A percentile compares a stretch with the other conserved stretches of the same genome.
These are phyloP conservation scores for Pythium pyrilobum DNA, from an alignment of 352 stramenopile species.

Conservation along the genomic window DNA sequence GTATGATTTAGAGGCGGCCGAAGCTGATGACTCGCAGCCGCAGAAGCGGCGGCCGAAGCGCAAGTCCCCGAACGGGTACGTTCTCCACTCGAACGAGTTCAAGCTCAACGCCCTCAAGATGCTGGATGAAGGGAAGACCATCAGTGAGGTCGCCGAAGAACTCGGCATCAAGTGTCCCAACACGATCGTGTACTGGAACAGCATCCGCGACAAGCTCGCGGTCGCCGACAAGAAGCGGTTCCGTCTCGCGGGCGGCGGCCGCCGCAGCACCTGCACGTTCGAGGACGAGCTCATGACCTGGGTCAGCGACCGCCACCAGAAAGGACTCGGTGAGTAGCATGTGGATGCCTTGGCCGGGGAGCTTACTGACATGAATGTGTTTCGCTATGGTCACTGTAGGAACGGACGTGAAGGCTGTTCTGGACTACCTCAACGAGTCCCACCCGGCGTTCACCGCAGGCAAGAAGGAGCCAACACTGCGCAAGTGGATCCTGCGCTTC, in stretches of 20 bases:
- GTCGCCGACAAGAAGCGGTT: constrained; percentile 73
- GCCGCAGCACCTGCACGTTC: constrained; percentile 64
- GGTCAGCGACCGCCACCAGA: constrained; percentile 63
- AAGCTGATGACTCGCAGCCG: not conserved
- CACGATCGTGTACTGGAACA: constrained; percentile 70
- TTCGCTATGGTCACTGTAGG: constrained; percentile 17
- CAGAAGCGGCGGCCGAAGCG: constrained; percentile 37
- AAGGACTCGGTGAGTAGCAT: constrained; percentile 31
- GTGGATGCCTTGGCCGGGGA: not conserved
- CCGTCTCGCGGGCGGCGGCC: constrained; percentile 54
- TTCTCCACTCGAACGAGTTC: constrained; percentile 75
- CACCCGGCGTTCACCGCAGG: constrained; percentile 68
- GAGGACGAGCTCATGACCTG: constrained; percentile 71
- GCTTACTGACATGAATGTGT: not conserved
- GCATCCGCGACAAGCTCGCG: constrained; percentile 68
- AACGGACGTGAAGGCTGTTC: constrained; percentile 60
- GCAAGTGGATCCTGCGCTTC: constrained; percentile 79
- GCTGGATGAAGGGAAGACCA: constrained; percentile 62
- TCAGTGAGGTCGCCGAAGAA: constrained; percentile 52
- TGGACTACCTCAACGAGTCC: constrained; percentile 63
- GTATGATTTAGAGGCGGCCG: not conserved
- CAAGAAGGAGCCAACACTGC: constrained; percentile 74
- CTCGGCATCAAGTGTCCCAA: constrained; percentile 67
- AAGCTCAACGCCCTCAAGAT: constrained; percentile 67
- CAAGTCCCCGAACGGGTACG: constrained; percentile 48